Conservation (phyloP, 176 grass and related monocot genomes). For the sorghum (Sorghum bicolor) region Sorghum_bicolor_NCBIv3 NC_012875.2:1725501-1726000, state of each 20-base stretch:
- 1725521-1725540: too few species aligned
- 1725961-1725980: not conserved
- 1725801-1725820: not conserved
- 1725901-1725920: not conserved
- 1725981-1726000: not conserved
- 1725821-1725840: not conserved
- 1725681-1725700: not conserved
- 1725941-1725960: not conserved
- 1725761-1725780: not conserved
- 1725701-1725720: not conserved
- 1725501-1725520: too few species aligned
- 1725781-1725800: not conserved
- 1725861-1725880: constrained; percentile 29
- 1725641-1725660: too few species aligned
- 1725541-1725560: too few species aligned
- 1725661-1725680: not conserved
- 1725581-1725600: too few species aligned
- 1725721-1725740: not conserved
- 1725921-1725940: not conserved
- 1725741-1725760: not conserved
- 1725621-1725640: too few species aligned
- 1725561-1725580: too few species aligned
- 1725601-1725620: too few species aligned
- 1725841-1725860: not conserved
- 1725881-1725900: not conserved